These are phyloP conservation scores for Ottelia alismoides DNA, from an alignment of 106 monocot genomes.

Conservation along the genomic window DNA sequence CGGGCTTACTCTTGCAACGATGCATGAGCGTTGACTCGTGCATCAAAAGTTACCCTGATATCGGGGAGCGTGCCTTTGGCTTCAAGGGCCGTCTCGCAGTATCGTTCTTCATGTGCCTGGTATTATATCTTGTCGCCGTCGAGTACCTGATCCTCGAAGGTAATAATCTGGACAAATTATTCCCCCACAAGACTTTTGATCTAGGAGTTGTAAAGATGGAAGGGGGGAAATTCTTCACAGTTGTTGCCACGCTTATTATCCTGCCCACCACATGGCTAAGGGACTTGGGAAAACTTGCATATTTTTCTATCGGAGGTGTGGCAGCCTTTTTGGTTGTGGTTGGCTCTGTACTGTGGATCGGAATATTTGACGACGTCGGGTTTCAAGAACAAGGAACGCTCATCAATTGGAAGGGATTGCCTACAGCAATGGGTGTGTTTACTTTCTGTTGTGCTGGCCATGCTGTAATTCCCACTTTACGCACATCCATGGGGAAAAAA, in stretches of 20 bases:
- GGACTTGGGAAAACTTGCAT: constrained; percentile 17
- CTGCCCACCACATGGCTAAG: constrained; percentile 24
- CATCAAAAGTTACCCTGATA: constrained; percentile 19
- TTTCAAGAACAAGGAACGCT: constrained; percentile 11
- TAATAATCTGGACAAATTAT: constrained; percentile 24
- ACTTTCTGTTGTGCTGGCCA: constrained; percentile 28
- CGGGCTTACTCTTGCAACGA: constrained; percentile 20
- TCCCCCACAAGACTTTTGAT: constrained; percentile 7
- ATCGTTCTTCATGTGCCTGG: constrained; percentile 20
- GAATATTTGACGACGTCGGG: constrained; percentile 12
- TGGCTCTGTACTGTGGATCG: constrained; percentile 11
- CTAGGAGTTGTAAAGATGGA: neutral
- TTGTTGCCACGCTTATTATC: constrained; percentile 15
- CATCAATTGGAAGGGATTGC: constrained; percentile 13
- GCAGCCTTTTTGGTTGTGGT: constrained; percentile 19
- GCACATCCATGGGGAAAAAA: constrained; percentile 21
- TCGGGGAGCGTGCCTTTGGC: constrained; percentile 26
- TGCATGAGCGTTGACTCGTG: constrained; percentile 18
- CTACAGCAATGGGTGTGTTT: constrained; percentile 20
- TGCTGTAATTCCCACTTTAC: constrained; percentile 26
- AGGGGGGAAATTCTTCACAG: constrained; percentile 16
- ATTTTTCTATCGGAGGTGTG: constrained; percentile 20
- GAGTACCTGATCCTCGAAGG: constrained; percentile 28
- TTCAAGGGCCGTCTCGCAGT: constrained; percentile 15
- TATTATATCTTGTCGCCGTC: constrained; percentile 19